Evolutionary conservation across 2,329 filamentous ascomycete species (phyloP), one percentile per base, ranked within the genome.

Genomic region (Alternaria viburni): DNA sequence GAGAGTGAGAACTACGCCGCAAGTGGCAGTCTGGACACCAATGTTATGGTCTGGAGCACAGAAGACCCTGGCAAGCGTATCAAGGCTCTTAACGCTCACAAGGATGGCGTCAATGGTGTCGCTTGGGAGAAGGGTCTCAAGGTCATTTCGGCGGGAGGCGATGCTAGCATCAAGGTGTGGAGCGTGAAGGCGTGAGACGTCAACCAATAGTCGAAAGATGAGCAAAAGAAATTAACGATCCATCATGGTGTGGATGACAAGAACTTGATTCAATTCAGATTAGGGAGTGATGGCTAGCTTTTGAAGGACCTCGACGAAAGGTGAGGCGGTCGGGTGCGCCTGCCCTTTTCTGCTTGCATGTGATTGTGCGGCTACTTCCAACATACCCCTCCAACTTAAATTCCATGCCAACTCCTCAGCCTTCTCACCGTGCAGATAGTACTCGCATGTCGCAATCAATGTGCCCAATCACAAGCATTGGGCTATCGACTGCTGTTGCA

Each of bases 151-250:
- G 88, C 89, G 5, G 96, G 96, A 49, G 92, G 90, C 11, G 96
- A 99, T 85, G 95, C 93, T 32, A 90, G 92, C 1, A 87, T 99
- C 51, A 99, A 98, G 85, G 86, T 95, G 54, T 99, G 96, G 96
- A 86, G 70, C 17, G 62, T 79, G 19, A 67, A 72, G 59, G 67
- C 65, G 45, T 78, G 64, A 72, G 32, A 26, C 30, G 52, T 50
- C 41, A 54, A 49, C 28, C 43, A 36, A 15, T 45, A 49, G 47
- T 21, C 11, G n/a, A 15, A 25, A 36, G 21, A 51, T n/a, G 17
- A 30, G 23, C 17, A 25, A n/a, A 23, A 25, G 25, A 47, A 15
- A n/a, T 36, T 15, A n/a, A 15, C 51, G 11, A 47, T 54, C 36
- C 28, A 62, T 41, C 23, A 43, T 57, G 54, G 23, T 59, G 13